Percentiles rank a stretch among this genome's conserved stretches.
Evolutionary conservation across 192 early-diverging fungal species (phyloP).

Genomic region (Linderina pennispora): DNA sequence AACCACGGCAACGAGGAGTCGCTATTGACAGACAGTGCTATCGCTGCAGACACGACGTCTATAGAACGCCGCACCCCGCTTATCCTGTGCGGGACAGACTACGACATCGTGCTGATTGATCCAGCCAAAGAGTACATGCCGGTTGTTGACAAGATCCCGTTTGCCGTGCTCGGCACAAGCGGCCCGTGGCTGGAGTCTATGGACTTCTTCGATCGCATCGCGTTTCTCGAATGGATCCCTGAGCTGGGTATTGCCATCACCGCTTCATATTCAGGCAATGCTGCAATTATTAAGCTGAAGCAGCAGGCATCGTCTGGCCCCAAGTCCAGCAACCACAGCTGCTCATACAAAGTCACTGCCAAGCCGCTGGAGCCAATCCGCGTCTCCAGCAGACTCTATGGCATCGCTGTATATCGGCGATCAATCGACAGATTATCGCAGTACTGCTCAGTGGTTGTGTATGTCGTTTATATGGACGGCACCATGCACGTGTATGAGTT

Average conservation of each 20-base stretch:
- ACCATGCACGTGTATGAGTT: slow-evolving; percentile 14
- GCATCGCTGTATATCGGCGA: slow-evolving; percentile 18
- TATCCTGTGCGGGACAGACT: slow-evolving; percentile 25
- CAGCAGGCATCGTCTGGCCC: too few species aligned
- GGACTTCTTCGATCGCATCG: slow-evolving; percentile 27
- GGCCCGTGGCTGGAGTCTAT: slow-evolving; percentile 6
- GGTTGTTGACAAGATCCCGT: slow-evolving; percentile 21
- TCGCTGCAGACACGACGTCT: too few species aligned
- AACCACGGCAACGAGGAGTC: too few species aligned
- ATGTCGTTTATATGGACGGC: slow-evolving; percentile 21
- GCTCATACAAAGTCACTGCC: too few species aligned
- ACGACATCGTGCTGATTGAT: slow-evolving; percentile 29
- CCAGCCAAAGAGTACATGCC: slow-evolving; percentile 6
- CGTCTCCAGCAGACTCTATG: slow-evolving; percentile 30
- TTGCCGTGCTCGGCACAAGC: slow-evolving; percentile 5
- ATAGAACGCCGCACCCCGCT: too few species aligned
- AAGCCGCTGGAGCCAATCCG: too few species aligned
- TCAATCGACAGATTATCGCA: slow-evolving; percentile 6
- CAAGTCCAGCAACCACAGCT: too few species aligned
- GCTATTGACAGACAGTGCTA: background rate
- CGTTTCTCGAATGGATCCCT: slow-evolving; percentile 40
- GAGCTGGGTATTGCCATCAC: slow-evolving; percentile 22
- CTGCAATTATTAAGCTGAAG: slow-evolving; percentile 15
- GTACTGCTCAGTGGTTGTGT: slow-evolving; percentile 5
- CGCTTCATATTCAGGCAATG: slow-evolving; percentile 20